phyloP scores from a whole-genome alignment of 352 stramenopile genomes.

The Globisporangium echinulatum region DNA sequence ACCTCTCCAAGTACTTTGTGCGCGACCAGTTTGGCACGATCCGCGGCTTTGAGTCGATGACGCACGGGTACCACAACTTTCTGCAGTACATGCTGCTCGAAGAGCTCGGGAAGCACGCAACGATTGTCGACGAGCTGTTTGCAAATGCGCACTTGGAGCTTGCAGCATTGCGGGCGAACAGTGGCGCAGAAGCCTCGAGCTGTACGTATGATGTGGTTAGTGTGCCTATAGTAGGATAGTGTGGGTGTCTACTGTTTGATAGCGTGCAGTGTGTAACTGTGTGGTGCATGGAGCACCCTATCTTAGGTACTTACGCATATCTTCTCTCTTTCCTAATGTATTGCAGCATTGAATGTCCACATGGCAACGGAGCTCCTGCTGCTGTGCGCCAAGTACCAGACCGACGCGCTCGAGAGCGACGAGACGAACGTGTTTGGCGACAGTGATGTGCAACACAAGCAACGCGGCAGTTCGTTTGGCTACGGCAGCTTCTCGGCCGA shows the following conservation, averaged over 20 bases:
- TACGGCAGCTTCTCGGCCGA: conserved; percentile 53
- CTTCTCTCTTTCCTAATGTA: neutral
- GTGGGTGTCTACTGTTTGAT: neutral
- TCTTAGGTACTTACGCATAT: too few relatives aligned
- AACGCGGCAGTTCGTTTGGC: conserved; percentile 28
- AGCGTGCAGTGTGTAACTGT: neutral
- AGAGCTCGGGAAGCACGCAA: conserved; percentile 69
- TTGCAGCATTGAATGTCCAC: conserved; percentile 57
- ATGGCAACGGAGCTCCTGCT: conserved; percentile 62
- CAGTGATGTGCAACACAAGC: conserved; percentile 18
- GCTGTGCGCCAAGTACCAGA: conserved; percentile 56
- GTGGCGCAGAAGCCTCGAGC: conserved; percentile 46
- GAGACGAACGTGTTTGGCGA: conserved; percentile 20
- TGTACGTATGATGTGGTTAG: conserved; percentile 15
- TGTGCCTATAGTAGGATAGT: neutral
- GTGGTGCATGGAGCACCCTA: too few relatives aligned
- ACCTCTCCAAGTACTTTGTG: conserved; percentile 87
- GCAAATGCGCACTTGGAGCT: conserved; percentile 61
- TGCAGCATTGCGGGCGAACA: conserved; percentile 35
- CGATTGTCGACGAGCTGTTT: conserved; percentile 65
- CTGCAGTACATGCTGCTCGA: conserved; percentile 86
- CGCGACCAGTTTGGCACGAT: conserved; percentile 86
- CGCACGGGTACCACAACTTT: conserved; percentile 88
- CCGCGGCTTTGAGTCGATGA: conserved; percentile 83
- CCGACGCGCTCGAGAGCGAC: conserved; percentile 30